Evolutionary conservation across 129 eudicot species (phyloP), one percentile per base, ranked within the genome.

Genomic region (Centaurea solstitialis): DNA sequence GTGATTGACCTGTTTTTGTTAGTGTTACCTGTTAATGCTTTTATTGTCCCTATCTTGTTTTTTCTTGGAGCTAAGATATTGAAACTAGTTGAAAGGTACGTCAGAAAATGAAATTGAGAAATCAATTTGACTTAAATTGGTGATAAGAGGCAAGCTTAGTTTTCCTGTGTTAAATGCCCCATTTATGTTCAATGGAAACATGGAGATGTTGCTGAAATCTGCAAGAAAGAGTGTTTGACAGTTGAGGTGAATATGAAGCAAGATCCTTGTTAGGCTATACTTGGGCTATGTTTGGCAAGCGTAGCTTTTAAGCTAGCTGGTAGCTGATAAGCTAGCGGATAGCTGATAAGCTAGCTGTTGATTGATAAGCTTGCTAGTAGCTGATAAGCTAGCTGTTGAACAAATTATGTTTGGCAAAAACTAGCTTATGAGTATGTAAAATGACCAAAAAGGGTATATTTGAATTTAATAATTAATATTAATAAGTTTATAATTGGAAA

Each of bases 181-280:
- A 5, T 43, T 73, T 9, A 12, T 73, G 76, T 73, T 73, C 17
- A 72, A 21, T 72, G 76, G 18, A 40, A 40, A 73, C 75, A 21
- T 39, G 21, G 66, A 47, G 66, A 13, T 73, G 65, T 45, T 73
- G 20, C 35, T 73, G 39, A 33, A 33, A 45, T 73, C 13, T 43
- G 77, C 66, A 73, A 73, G 66, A 73, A 73, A 73, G 37, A 40
- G 39, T 70, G 28, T 35, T 4, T 4, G 75, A n/a, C 18, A 40
- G 50, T 72, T 45, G 57, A 45, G 39, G 77, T 17, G 45, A 11
- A 47, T 28, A 26, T 6, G 17, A 28, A 50, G 41, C 68, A 74
- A 74, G 15, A 12, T 26, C 53, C 7, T 74, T 57, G 18, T 73
- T 43, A 45, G 37, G 66, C 65, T 40, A 43, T 57, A 57, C 57